Evolutionary conservation across 192 early-diverging fungal species (phyloP).

Genomic region (Backusella tarrabulga): DNA sequence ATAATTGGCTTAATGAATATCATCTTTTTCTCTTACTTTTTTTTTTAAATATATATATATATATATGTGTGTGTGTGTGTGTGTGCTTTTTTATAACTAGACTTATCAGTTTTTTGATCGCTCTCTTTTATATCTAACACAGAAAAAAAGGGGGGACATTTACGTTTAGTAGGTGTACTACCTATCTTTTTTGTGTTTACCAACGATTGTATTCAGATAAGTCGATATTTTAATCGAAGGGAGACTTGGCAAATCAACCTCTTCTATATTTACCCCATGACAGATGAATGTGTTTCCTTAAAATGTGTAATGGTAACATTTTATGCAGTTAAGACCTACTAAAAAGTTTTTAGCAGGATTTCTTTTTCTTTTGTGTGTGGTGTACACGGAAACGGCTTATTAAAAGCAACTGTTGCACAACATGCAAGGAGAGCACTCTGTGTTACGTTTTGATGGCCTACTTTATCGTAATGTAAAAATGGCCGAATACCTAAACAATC

Average conservation of each 20-base stretch:
- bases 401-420: not conserved
- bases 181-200: not conserved
- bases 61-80: too few species aligned
- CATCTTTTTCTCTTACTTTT: not conserved
- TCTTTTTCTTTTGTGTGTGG: not conserved
- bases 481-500: not conserved
- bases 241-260: not conserved
- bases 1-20: not conserved
- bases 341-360: not conserved
- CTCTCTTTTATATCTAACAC: not conserved
- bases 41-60: not conserved
- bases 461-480: not conserved
- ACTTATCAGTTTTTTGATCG: not conserved
- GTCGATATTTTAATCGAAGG: not conserved
- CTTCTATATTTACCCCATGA: not conserved
- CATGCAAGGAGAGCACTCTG: not conserved
- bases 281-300: not conserved
- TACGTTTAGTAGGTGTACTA: not conserved
- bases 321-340: not conserved
- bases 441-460: not conserved
- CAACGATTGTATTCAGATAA: not conserved
- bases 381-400: not conserved
- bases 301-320: not conserved
- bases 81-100: not conserved
- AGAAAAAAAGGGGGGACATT: not conserved